Evolutionary conservation across 352 stramenopile genomes (phyloP), one percentile per base, ranked within the genome.

Genomic region (Phytopythium kandeliae): DNA sequence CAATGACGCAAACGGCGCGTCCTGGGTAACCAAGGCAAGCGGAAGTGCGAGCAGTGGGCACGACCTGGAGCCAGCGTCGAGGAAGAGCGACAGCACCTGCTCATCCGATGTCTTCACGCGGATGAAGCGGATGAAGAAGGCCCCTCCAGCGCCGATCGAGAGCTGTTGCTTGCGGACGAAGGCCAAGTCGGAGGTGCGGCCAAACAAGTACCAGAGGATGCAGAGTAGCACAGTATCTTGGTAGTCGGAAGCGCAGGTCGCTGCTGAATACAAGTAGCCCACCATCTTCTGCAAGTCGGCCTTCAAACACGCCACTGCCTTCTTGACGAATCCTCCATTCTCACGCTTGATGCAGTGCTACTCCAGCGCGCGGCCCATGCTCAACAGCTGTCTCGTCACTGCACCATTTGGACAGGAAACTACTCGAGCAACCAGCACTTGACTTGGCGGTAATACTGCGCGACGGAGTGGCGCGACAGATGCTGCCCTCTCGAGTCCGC

Each of bases 121-220:
- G 1, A 68, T 16, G 2, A 75, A 60, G 5, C 42, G 57, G 4
- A 74, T 28, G 38, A 68, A 71, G 43, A 74, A 53, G 2, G 62
- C 33, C 0, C 43, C 28, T 17, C 48, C 56, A 4, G 28, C 28
- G 26, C 58, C 55, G 16, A 66, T 45, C 25, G 55, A 60, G 2
- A 71, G 31, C 7, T 63, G 55, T 17, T 63, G 51, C n/a, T 70
- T 72, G 1, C n/a, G 49, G 0, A 76, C 15, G 10, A 65, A 49
- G 2, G 52, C 43, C 1, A 69, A 33, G 16, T 72, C 52, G 0
- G 58, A 74, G 0, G 63, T 64, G 3, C 60, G 55, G 0, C 66
- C 63, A n/a, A 77, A 75, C 8, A 68, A 46, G 46, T 68, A 66
- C 60, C 56, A 70, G 55, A 72, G 31, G 1, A 80, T 21, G 4